Evolutionary conservation across 768 basidiomycete genomes (phyloP).

Genomic region (Pleurotus tuoliensis): DNA sequence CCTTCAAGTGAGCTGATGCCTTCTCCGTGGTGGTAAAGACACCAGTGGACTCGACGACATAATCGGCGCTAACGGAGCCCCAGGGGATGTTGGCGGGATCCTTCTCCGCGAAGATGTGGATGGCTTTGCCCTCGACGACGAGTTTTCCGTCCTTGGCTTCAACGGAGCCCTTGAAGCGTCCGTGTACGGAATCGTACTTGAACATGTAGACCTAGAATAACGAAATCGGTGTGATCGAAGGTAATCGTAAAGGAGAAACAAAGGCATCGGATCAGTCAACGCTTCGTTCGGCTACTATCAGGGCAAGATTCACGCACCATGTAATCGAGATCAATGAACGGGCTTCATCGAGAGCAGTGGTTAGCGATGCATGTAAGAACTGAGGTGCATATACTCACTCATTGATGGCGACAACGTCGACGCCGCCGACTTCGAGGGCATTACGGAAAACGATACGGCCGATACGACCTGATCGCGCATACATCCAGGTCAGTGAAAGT

Average conservation of each 20-base stretch:
- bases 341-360: conserved; percentile 43
- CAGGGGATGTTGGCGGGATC: conserved; percentile 87
- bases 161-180: conserved; percentile 85
- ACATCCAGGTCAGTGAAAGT: background rate
- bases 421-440: conserved; percentile 64
- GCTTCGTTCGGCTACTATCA: background rate
- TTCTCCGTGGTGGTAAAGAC: conserved; percentile 97
- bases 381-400: conserved; percentile 53
- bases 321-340: conserved; percentile 96
- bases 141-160: conserved; percentile 88
- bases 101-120: conserved; percentile 79
- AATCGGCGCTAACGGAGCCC: conserved; percentile 78
- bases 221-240: background rate
- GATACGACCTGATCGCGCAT: conserved; percentile 74
- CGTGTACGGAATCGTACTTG: conserved; percentile 94
- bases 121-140: conserved; percentile 70
- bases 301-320: conserved; percentile 56
- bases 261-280: background rate
- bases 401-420: conserved; percentile 92
- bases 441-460: conserved; percentile 98
- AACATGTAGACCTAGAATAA: conserved; percentile 87
- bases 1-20: conserved; percentile 92
- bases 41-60: conserved; percentile 97
- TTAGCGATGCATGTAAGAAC: background rate
- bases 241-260: background rate